Evolutionary conservation across 345 rosid genomes (phyloP), one percentile per base, ranked within the genome.

Genomic region (Acer yangbiense): DNA sequence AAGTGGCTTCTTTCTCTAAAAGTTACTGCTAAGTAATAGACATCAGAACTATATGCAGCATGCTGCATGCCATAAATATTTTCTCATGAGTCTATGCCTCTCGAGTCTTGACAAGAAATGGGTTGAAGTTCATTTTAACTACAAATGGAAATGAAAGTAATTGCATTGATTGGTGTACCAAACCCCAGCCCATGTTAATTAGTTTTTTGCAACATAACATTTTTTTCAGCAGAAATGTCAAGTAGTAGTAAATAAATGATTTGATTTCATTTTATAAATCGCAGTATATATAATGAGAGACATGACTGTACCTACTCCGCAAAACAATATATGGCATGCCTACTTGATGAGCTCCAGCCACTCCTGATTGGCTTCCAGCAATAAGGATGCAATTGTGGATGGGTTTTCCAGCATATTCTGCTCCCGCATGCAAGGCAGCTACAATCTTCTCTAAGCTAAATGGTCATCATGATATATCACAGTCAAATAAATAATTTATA

Each of bases 321-420:
- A 95, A 79, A 58, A 91, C 93, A 39, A 93, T 86, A 80, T 97
- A 91, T 2, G 98, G 88, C 98, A 95, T 95, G 80, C 93, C 97
- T 35, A 93, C 88, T 87, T 80, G 87, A 83, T 83, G 88, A 73
- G 98, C 98, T 78, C 84, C 97, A 76, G 84, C 81, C 44, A 92
- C 93, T 69, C 99, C 98, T 46, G 92, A 72, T 77, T 90, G 90
- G 81, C 94, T 92, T 82, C 98, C 99, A 17, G 96, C 92, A 76
- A 95, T 74, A 75, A 95, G 98, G 73, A 95, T 80, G 79, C 99
- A 95, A 65, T 87, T 84, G n/a, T 44, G 48, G 58, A 92, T 86
- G 35, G 91, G 89, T 12, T 85, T 78, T 73, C 85, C 96, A 3
- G 86, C 85, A 72, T 83, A 83, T 71, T 95, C 98, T 16, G 99